Conservation (phyloP, 202 grass and related monocot genomes). For the Eragrostis tef region DNA sequence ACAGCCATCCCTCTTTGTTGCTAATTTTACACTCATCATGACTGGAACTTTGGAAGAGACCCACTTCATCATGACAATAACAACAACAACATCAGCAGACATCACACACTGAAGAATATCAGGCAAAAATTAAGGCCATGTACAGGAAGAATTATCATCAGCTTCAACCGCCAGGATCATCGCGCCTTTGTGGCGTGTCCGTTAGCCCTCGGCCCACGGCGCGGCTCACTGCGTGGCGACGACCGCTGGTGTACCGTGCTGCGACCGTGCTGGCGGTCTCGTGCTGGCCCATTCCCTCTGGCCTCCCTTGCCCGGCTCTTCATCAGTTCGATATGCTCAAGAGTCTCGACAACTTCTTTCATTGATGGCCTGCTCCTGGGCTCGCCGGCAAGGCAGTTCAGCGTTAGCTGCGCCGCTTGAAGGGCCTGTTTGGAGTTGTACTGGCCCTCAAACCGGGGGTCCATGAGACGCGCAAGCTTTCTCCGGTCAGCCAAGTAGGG, state of each 20-base stretch:
- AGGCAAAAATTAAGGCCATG: constrained; percentile 60
- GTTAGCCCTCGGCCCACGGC: constrained; percentile 28
- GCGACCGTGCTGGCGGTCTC: constrained; percentile 40
- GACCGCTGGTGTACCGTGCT: constrained; percentile 30
- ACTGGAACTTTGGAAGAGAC: background rate
- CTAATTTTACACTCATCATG: constrained; percentile 48
- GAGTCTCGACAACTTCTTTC: constrained; percentile 82
- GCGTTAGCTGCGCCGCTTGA: constrained; percentile 64
- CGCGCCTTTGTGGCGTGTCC: constrained; percentile 35
- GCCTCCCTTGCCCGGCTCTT: constrained; percentile 52
- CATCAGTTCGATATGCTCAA: constrained; percentile 59
- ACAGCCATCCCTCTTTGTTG: constrained; percentile 7
- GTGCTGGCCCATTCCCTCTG: constrained; percentile 34
- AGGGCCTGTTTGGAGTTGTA: constrained; percentile 76
- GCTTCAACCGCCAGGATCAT: constrained; percentile 20
- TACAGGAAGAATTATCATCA: constrained; percentile 51
- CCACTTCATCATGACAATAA: constrained; percentile 18
- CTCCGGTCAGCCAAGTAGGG: constrained; percentile 68
- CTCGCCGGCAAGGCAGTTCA: constrained; percentile 72
- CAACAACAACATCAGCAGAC: constrained; percentile 8
- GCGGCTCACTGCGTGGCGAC: constrained; percentile 29
- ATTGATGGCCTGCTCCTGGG: constrained; percentile 76
- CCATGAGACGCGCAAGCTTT: constrained; percentile 70
- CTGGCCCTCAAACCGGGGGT: constrained; percentile 69
- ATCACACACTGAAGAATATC: constrained; percentile 33